A percentile compares a stretch with the other conserved stretches of the same genome.
Conservation (phyloP, 495 filamentous ascomycete genomes). For the Hyaloscypha finlandica region DNA sequence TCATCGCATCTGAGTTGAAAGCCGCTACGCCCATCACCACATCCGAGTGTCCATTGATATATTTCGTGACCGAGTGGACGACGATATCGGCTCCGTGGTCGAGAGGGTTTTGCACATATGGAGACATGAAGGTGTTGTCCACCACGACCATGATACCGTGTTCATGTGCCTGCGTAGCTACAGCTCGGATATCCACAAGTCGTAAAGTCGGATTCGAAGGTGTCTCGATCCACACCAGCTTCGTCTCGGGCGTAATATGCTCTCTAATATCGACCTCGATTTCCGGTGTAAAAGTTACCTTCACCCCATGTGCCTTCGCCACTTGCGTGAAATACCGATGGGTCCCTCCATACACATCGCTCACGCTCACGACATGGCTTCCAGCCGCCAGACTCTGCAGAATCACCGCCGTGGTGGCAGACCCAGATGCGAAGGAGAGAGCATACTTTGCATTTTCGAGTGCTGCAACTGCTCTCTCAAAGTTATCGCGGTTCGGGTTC, state of each 20-base stretch:
- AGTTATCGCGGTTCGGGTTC: constrained; percentile 94
- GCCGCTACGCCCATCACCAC: constrained; percentile 98
- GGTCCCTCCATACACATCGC: constrained; percentile 96
- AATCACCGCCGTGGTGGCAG: constrained; percentile 88
- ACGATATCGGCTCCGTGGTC: constrained; percentile 96
- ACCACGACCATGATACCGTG: constrained; percentile 94
- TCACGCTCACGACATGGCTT: constrained; percentile 93
- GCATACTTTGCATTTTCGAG: constrained; percentile 92
- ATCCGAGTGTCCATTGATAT: constrained; percentile 97
- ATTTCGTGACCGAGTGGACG: constrained; percentile 99
- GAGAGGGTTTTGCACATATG: constrained; percentile 95
- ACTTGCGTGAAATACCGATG: constrained; percentile 99
- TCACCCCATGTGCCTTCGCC: constrained; percentile 88
- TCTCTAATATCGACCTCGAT: constrained; percentile 85
- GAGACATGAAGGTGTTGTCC: constrained; percentile 96
- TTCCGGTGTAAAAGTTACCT: constrained; percentile 88
- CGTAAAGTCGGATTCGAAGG: constrained; percentile 92
- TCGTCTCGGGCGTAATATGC: constrained; percentile 86
- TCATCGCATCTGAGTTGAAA: constrained; percentile 83
- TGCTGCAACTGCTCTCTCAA: constrained; percentile 86
- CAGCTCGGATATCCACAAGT: constrained; percentile 86
- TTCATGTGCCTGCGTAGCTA: constrained; percentile 78
- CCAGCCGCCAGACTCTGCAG: constrained; percentile 90
- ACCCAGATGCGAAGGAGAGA: constrained; percentile 92
- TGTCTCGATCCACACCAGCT: constrained; percentile 95